Base-by-base conservation (phyloP, 805 yeast genomes). In the Metschnikowia drakensbergensis region DNA sequence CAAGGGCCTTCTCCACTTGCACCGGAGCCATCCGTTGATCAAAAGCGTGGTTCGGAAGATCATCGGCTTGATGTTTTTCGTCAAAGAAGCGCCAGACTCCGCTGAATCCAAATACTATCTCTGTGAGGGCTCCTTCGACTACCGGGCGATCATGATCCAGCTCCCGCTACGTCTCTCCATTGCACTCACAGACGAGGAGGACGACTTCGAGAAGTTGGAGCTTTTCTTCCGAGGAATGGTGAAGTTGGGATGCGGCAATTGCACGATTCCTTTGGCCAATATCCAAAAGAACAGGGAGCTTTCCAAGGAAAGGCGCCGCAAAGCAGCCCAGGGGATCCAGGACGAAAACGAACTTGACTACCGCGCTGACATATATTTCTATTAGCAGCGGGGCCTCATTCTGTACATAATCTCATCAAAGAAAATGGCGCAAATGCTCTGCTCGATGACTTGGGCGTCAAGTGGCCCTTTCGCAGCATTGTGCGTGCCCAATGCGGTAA, bases 131-230 rank as follows among this genome's bases (percentile, higher is more conserved):
- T 52, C 60, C 11, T 63, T 63, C 33, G 63, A 60, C 39, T 53
- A 49, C 43, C 53, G 64, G 9, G 58, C 61, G 6, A 54, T 55
- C 49, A 62, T 63, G 65, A 32, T 59, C 26, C 66, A 61, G 45
- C 51, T 61, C 25, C 59, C 62, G 6, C 57, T 55, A 38, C 48
- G 64, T 7, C 45, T 59, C 3, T 47, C 56, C 33, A 32, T 54
- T 4, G 55, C 49, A 11, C 48, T 61, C n/a, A 51, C 59, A 4
- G 59, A 54, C 8, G 51, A 55, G 30, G 59, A 54, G n/a, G 54
- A 47, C 11, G 63, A 57, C 13, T 57, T 58, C 26, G 67, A 63
- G 38, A 52, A 48, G 47, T 50, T 63, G 32, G 62, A 57, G 46
- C 48, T 63, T n/a, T 62, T 53, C 45, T 62, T 61, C 44, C 39